Base-by-base conservation (phyloP, 257 asterid species). In the Plantago major region DNA sequence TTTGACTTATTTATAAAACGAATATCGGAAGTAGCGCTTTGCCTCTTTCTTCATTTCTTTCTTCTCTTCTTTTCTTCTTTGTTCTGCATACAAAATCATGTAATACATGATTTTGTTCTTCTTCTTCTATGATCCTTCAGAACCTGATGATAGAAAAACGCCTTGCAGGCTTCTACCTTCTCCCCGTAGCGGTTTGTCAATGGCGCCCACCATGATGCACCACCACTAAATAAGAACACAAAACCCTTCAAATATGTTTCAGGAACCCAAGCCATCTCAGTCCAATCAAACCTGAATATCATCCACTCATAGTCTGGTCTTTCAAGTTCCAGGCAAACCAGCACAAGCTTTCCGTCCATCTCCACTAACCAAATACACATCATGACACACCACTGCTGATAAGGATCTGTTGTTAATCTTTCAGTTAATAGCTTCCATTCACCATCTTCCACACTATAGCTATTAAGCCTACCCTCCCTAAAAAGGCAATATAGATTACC, bases 241-340 rank as follows among this genome's bases (percentile, higher is more conserved):
- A 10, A 17, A 14, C 22, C 37, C 67, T 37, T 49, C 59, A 63
- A 49, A 42, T 40, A 15, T 52, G 42, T 50, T n/a, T 37, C 67
- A 15, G 18, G 3, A 38, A 16, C 48, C 67, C 67, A 63, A 18
- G 15, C 17, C 49, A 11, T 48, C 26, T 2, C 3, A 14, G 58
- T 47, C 67, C 48, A 37, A 40, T 63, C 67, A 11, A 49, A 37
- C 17, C 19, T n/a, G n/a, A n/a, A n/a, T n/a, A n/a, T n/a, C n/a
- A n/a, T n/a, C n/a, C n/a, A n/a, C n/a, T n/a, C n/a, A n/a, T n/a
- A n/a, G n/a, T n/a, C n/a, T n/a, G n/a, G n/a, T n/a, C n/a, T n/a
- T n/a, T n/a, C n/a, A n/a, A n/a, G n/a, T n/a, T n/a, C n/a, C n/a
- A n/a, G n/a, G n/a, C n/a, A n/a, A n/a, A n/a, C n/a, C n/a, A n/a